Evolutionary conservation across 192 early-diverging fungal genomes (phyloP), one percentile per base, ranked within the genome.

Genomic region (Powellomyces hirtus): DNA sequence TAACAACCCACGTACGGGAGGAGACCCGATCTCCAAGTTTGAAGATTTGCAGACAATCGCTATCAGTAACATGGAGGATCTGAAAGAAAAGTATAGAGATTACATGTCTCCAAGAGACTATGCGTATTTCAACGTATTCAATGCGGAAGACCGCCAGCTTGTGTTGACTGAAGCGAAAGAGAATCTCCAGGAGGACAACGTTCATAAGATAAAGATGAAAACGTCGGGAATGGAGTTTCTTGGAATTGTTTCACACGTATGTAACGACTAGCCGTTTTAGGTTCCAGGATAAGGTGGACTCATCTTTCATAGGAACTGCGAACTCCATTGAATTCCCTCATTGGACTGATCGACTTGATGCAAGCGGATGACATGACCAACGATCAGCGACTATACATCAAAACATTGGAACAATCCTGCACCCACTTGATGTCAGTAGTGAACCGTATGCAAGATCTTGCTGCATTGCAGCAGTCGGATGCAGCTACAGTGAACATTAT

Each of bases 241-340:
- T 6, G 56, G 29, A 26, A 58, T 33, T 33, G 10, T 58, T 22
- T 58, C 56, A 7, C 56, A 58, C 22, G 56, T 58, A 58, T 7
- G 56, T 58, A 14, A 26, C 33, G 8, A 22, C 11, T 27, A 4
- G 8, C 26, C 56, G 10, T 58, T 33, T 34, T 58, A 20, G 8
- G 10, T 52, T 52, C 50, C 24, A 8, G 24, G 22, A 10, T 20
- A 7, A 20, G 10, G 11, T 52, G 7, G 10, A 10, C 8, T 20
- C 50, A 24, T 11, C 22, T 18, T 11, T 52, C 22, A 8, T 10
- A 65, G 63, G 63, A 58, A 22, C 29, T 69, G 10, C 36, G 67
- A 38, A 69, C 67, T 5, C 67, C 67, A 14, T 58, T 69, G 38
- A 69, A 69, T 61, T 56, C 57, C 42, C 18, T 69, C 38, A 69